Evolutionary conservation across 1,284 basidiomycete genomes (phyloP).

Genomic region (Wallemia ichthyophaga): DNA sequence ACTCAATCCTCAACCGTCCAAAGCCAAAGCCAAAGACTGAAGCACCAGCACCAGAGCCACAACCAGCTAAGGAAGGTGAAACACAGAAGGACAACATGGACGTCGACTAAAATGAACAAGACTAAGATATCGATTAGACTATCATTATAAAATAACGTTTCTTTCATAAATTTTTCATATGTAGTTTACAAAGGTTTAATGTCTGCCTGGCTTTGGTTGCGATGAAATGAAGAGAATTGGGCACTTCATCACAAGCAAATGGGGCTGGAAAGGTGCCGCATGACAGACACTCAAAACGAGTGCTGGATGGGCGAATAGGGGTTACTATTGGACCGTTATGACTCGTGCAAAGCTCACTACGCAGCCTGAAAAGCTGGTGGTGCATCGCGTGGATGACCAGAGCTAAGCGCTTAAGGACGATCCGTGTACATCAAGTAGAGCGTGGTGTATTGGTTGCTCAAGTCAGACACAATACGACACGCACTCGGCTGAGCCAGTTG

Average conservation of each 20-base stretch:
- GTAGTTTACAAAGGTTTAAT: neutral
- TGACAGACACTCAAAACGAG: neutral
- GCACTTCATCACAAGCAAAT: neutral
- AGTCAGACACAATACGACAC: neutral
- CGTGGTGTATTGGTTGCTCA: neutral
- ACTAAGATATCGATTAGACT: neutral
- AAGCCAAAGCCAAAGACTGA: conserved; percentile 46
- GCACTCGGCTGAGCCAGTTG: neutral
- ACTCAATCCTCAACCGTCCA: conserved; percentile 27
- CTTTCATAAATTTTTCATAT: neutral
- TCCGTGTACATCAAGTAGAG: neutral
- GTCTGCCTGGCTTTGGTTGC: neutral
- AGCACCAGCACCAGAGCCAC: conserved; percentile 23
- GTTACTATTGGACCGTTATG: neutral
- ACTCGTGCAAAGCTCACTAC: neutral
- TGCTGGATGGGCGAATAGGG: neutral
- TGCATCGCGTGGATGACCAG: neutral
- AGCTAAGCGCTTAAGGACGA: neutral
- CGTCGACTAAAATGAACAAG: neutral
- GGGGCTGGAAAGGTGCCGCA: neutral
- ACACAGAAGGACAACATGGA: neutral
- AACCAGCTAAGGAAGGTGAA: conserved; percentile 10
- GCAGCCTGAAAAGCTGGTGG: neutral
- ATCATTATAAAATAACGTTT: neutral
- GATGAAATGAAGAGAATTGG: too few species aligned